Evolutionary conservation across 176 grass and related monocot genomes (phyloP).

Genomic region (Panicum miliaceum): DNA sequence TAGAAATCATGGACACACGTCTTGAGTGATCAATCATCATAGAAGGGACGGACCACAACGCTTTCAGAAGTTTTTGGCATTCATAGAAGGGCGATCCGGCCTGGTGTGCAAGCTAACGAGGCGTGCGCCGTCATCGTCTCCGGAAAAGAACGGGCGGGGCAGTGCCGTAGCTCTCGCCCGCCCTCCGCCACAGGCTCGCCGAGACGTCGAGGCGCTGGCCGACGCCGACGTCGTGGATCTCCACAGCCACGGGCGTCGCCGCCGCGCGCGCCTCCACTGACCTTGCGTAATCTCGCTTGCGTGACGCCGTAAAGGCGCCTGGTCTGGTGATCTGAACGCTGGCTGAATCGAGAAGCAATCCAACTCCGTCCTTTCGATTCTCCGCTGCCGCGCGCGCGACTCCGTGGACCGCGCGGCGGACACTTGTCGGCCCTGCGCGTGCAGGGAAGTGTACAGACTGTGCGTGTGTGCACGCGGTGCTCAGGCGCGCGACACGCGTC

Average conservation of each 20-base stretch:
- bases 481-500: neutral
- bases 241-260: slow-evolving; percentile 43
- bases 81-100: neutral
- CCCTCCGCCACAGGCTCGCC: slow-evolving; percentile 34
- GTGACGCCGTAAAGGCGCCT: neutral
- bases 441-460: neutral
- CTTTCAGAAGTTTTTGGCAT: neutral
- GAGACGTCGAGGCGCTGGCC: neutral
- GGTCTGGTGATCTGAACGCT: neutral
- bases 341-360: neutral
- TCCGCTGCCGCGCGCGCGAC: neutral
- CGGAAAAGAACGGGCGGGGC: slow-evolving; percentile 7
- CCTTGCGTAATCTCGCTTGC: neutral
- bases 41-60: neutral
- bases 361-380: neutral
- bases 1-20: neutral
- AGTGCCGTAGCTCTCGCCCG: slow-evolving; percentile 27
- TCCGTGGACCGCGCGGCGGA: neutral
- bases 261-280: neutral
- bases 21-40: neutral
- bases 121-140: neutral
- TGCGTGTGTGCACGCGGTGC: neutral
- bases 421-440: neutral
- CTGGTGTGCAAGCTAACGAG: neutral
- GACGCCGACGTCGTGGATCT: slow-evolving; percentile 16